Base-by-base conservation (phyloP, 2,329 filamentous ascomycete genomes). In the Akanthomyces uredinophilus region DNA sequence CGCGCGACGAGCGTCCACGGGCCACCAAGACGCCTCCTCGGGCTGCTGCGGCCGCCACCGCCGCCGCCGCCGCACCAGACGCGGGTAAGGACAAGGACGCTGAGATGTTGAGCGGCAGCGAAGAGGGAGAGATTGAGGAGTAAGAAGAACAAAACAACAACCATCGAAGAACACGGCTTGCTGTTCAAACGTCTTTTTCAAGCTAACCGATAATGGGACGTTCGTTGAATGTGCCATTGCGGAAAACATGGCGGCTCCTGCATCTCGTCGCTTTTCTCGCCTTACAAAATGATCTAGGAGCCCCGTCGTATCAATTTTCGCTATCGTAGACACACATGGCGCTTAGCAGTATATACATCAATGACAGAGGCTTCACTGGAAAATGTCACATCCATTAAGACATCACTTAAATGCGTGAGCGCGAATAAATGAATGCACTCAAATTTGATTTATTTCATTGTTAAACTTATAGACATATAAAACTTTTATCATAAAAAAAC, bases 111-210 rank as follows among this genome's bases (percentile, higher is more conserved):
- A 84, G 81, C 63, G 95, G 95, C 59, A 97, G 93, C 71, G 95
- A 99, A 77, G 95, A 99, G 76, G 95, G 95, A 58, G 95, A 99
- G 79, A 98, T 99, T 69, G 95, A 96, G 76, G 93, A 98, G 80
- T 84, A 52, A 51, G 43, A 20, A 16, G 24, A n/a, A n/a, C n/a
- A 44, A 5, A 29, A 27, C 18, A 22, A 8, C 29, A 47, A 56
- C 20, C 13, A 51, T 2, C 18, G 11, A 22, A 56, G 18, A 18
- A 8, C 20, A 24, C 20, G 14, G 1, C n/a, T n/a, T 32, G 3
- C 22, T 29, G 22, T 20, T 35, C 32, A 8, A 35, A 35, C 1
- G 16, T 47, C 5, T 51, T 59, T 24, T 22, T 51, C 5, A 57
- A 59, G 35, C 49, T 60, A 46, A 52, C 20, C 39, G 49, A 46